These are phyloP conservation scores for Coprinellus aureogranulatus DNA, from an alignment of 768 basidiomycete genomes.

Conservation along the genomic window DNA sequence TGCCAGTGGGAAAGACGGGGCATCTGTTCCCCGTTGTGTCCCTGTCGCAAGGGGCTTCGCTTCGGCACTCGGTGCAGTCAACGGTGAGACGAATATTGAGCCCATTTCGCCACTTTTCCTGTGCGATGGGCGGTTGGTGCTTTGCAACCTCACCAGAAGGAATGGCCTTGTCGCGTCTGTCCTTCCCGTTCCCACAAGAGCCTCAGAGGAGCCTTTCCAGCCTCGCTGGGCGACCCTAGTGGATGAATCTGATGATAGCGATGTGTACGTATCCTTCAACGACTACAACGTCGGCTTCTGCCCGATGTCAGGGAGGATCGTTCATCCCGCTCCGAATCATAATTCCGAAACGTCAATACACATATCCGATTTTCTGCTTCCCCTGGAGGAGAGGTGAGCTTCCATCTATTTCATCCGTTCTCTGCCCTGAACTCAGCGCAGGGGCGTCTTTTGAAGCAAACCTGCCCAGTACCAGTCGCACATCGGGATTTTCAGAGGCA, in stretches of 20 bases:
- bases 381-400: neutral
- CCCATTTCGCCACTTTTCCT: neutral
- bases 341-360: neutral
- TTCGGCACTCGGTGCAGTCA: neutral
- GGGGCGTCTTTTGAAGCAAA: too few species aligned
- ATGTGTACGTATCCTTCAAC: neutral
- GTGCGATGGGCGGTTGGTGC: neutral
- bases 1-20: too few species aligned
- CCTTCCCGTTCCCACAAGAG: neutral
- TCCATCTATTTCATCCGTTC: too few species aligned
- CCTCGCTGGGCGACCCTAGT: neutral
- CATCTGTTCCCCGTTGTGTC: too few species aligned
- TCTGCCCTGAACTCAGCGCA: too few species aligned
- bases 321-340: neutral
- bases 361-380: neutral
- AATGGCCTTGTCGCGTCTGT: neutral
- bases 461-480: too few species aligned
- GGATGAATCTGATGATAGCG: neutral
- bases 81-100: too few species aligned
- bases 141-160: neutral
- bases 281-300: neutral
- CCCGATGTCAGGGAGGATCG: neutral
- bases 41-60: neutral
- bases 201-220: neutral
- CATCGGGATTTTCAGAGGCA: too few species aligned